Evolutionary conservation across 495 filamentous ascomycete species (phyloP).

Genomic region (Opeltia flavorubescens): DNA sequence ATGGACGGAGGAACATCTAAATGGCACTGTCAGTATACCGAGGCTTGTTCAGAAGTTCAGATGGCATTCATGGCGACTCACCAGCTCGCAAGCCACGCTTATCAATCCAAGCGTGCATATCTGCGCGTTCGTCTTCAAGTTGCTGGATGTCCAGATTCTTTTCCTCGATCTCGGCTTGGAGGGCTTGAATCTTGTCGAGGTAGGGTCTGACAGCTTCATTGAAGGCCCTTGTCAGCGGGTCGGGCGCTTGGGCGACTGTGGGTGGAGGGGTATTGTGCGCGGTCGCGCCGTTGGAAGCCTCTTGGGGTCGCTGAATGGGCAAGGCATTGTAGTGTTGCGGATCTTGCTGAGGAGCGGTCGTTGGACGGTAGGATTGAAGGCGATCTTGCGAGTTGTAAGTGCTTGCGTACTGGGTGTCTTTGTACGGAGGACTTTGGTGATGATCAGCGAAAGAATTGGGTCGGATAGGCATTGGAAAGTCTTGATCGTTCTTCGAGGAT

Average conservation of each 20-base stretch:
- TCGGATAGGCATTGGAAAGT: constrained; percentile 14
- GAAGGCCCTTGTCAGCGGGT: constrained; percentile 33
- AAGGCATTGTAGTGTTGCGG: constrained; percentile 11
- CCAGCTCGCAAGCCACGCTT: constrained; percentile 35
- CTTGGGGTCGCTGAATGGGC: constrained; percentile 7
- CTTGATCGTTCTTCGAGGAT: constrained; percentile 14
- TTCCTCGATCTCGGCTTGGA: constrained; percentile 30
- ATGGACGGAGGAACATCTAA: constrained; percentile 36
- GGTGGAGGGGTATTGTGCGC: constrained; percentile 2
- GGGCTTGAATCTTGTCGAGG: constrained; percentile 29
- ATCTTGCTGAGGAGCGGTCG: constrained; percentile 8
- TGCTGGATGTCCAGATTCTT: constrained; percentile 26
- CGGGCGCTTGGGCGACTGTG: constrained; percentile 23
- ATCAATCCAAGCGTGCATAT: constrained; percentile 37
- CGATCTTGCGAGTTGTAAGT: constrained; percentile 16
- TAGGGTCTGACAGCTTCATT: constrained; percentile 33
- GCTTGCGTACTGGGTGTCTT: constrained; percentile 18
- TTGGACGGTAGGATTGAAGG: constrained; percentile 15
- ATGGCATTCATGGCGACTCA: constrained; percentile 18
- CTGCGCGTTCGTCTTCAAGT: constrained; percentile 29
- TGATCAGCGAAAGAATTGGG: constrained; percentile 7
- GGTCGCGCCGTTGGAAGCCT: constrained; percentile 3
- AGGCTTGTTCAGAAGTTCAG: too few relatives aligned
- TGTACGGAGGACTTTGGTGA: constrained; percentile 13
- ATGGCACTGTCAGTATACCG: background rate